phyloP scores from a whole-genome alignment of 768 basidiomycete genomes.

The Tephrocybe sp. region DNA sequence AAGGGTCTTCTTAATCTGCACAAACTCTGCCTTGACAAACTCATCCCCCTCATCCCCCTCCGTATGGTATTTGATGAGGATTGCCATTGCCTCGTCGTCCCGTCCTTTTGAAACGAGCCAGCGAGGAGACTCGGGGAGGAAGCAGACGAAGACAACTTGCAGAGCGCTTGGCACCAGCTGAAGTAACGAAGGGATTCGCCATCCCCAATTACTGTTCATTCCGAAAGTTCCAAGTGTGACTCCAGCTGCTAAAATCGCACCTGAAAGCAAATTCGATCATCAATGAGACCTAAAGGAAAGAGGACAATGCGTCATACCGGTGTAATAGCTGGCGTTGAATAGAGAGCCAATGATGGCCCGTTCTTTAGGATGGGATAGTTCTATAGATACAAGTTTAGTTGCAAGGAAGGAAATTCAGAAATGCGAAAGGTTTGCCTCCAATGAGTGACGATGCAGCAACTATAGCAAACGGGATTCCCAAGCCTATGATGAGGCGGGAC shows the following conservation, averaged over 20 bases:
- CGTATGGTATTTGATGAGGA: slow-evolving; percentile 57
- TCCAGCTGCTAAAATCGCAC: slow-evolving; percentile 57
- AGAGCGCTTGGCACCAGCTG: slow-evolving; percentile 52
- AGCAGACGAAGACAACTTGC: slow-evolving; percentile 53
- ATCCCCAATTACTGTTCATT: slow-evolving; percentile 59
- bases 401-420: background rate
- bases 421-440: slow-evolving; percentile 32
- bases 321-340: slow-evolving; percentile 63
- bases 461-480: slow-evolving; percentile 62
- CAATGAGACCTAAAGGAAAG: background rate
- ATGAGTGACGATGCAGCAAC: slow-evolving; percentile 67
- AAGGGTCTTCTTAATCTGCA: slow-evolving; percentile 53
- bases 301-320: slow-evolving; percentile 29
- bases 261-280: slow-evolving; percentile 20
- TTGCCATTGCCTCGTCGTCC: slow-evolving; percentile 39
- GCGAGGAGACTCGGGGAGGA: slow-evolving; percentile 63
- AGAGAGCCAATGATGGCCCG: slow-evolving; percentile 61
- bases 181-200: slow-evolving; percentile 65
- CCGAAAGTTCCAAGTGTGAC: slow-evolving; percentile 64
- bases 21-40: slow-evolving; percentile 56
- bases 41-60: slow-evolving; percentile 52
- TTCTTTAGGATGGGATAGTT: slow-evolving; percentile 69
- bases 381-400: slow-evolving; percentile 19
- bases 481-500: slow-evolving; percentile 52
- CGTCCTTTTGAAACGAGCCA: slow-evolving; percentile 62